A percentile compares a stretch with the other conserved stretches of the same genome.
These are phyloP conservation scores for Phylloboletellus chloephorus DNA, from an alignment of 1,284 basidiomycete genomes.

Conservation along the genomic window DNA sequence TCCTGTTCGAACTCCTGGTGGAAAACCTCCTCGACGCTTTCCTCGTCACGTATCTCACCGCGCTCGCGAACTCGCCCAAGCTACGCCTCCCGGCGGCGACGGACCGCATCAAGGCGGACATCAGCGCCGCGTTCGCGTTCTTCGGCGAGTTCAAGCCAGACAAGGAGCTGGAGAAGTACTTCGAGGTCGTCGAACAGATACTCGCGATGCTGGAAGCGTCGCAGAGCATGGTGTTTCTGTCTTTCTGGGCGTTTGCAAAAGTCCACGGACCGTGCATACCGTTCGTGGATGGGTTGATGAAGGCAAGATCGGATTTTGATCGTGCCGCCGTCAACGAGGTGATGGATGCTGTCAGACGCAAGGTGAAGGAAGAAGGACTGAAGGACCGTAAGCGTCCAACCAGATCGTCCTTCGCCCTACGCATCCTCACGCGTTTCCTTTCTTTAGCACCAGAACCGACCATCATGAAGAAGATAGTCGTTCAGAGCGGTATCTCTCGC, in stretches of 20 bases:
- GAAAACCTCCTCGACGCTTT: slow-evolving; percentile 93
- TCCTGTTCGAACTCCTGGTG: slow-evolving; percentile 86
- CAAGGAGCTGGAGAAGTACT: slow-evolving; percentile 76
- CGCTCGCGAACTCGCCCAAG: slow-evolving; percentile 81
- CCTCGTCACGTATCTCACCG: slow-evolving; percentile 87
- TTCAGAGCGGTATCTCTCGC: slow-evolving; percentile 70
- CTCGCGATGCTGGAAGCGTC: slow-evolving; percentile 84
- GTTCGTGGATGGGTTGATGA: slow-evolving; percentile 89
- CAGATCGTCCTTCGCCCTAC: background rate
- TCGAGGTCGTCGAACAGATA: slow-evolving; percentile 86
- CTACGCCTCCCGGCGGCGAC: slow-evolving; percentile 83
- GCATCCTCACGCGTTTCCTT: slow-evolving; percentile 9
- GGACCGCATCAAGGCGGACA: slow-evolving; percentile 79
- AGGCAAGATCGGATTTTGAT: slow-evolving; percentile 87
- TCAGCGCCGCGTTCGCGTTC: slow-evolving; percentile 73
- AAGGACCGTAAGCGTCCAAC: slow-evolving; percentile 66
- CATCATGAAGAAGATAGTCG: slow-evolving; percentile 80
- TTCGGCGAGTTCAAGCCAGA: slow-evolving; percentile 77
- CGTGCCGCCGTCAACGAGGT: slow-evolving; percentile 82
- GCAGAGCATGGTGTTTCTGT: slow-evolving; percentile 90
- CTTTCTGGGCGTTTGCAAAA: slow-evolving; percentile 95
- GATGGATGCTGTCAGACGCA: slow-evolving; percentile 91
- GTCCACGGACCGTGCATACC: slow-evolving; percentile 89
- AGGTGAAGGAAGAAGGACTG: slow-evolving; percentile 83
- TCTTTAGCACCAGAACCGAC: slow-evolving; percentile 65